These are phyloP conservation scores for Pyrenula massariospora DNA, from an alignment of 495 filamentous ascomycete species.

Conservation along the genomic window DNA sequence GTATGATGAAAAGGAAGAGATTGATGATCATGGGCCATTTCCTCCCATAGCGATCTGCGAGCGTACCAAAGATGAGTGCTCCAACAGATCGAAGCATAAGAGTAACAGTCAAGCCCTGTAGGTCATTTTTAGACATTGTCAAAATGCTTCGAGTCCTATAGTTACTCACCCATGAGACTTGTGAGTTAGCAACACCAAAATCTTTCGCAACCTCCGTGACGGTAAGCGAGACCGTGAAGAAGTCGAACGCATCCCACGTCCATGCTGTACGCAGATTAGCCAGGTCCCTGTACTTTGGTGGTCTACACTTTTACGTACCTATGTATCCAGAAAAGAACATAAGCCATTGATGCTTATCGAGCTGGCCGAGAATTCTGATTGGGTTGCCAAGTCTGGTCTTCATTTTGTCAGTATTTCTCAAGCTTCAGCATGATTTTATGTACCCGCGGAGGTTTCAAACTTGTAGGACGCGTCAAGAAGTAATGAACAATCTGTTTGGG, in stretches of 20 bases:
- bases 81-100: constrained; percentile 72
- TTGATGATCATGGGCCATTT: constrained; percentile 86
- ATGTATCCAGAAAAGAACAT: constrained; percentile 21
- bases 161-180: constrained; percentile 20
- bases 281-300: constrained; percentile 2
- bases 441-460: constrained; percentile 17
- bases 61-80: constrained; percentile 63
- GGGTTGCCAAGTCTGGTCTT: constrained; percentile 18
- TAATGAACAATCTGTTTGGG: constrained; percentile 20
- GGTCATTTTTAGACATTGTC: background rate
- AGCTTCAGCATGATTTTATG: background rate
- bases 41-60: constrained; percentile 69
- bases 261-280: constrained; percentile 11
- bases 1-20: constrained; percentile 66
- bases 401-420: background rate
- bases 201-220: constrained; percentile 21
- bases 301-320: constrained; percentile 12
- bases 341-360: constrained; percentile 28
- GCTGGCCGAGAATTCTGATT: constrained; percentile 13
- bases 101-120: constrained; percentile 59
- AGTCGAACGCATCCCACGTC: constrained; percentile 32
- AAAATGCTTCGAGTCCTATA: no score
- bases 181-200: constrained; percentile 20
- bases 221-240: constrained; percentile 25
- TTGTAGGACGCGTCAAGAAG: constrained; percentile 20